phyloP scores from a whole-genome alignment of 805 yeast genomes.

The Nakazawaea holstii region DNA sequence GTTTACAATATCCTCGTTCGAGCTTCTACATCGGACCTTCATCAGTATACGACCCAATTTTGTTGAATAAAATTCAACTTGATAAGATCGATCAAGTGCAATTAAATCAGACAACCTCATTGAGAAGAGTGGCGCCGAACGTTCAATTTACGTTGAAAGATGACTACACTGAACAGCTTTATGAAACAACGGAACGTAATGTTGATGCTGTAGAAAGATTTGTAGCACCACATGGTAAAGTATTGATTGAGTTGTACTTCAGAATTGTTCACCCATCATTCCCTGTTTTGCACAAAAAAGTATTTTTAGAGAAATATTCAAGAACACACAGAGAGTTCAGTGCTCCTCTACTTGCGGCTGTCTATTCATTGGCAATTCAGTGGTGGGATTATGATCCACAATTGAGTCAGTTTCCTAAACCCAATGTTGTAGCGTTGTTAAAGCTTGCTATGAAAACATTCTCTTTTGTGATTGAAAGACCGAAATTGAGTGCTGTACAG shows the following conservation, averaged over 20 bases:
- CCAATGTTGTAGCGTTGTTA: constrained; percentile 66
- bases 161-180: constrained; percentile 69
- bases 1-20: constrained; percentile 85
- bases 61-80: constrained; percentile 58
- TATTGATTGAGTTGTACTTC: constrained; percentile 74
- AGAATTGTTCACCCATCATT: constrained; percentile 85
- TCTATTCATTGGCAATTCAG: constrained; percentile 80
- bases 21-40: constrained; percentile 87
- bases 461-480: constrained; percentile 72
- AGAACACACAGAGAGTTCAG: constrained; percentile 89
- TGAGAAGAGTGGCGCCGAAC: constrained; percentile 74
- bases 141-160: constrained; percentile 76
- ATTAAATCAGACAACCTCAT: constrained; percentile 55
- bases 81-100: constrained; percentile 80
- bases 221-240: constrained; percentile 90
- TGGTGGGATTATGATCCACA: constrained; percentile 93
- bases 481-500: constrained; percentile 87
- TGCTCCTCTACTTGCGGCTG: constrained; percentile 88
- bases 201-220: constrained; percentile 80
- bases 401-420: constrained; percentile 70
- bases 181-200: constrained; percentile 64
- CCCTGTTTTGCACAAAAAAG: constrained; percentile 87
- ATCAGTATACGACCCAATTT: constrained; percentile 69
- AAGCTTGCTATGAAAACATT: constrained; percentile 63
- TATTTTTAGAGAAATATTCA: constrained; percentile 84